These are phyloP conservation scores for Licmophora abbreviata DNA, from an alignment of 108 stramenopile species.

Conservation along the genomic window DNA sequence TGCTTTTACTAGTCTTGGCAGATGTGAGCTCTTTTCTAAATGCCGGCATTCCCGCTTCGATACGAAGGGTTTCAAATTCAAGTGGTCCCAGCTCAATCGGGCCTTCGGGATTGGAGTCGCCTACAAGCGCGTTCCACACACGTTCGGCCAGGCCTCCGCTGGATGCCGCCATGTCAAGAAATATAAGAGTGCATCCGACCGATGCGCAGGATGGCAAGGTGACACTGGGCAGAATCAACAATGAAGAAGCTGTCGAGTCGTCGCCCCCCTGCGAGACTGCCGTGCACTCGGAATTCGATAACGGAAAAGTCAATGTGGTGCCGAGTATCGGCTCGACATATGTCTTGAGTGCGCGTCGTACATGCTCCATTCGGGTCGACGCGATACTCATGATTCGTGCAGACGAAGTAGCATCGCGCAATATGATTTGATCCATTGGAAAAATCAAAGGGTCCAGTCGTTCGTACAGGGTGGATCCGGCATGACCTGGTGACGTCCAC, in stretches of 20 bases:
- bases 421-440: constrained; percentile 62
- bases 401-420: constrained; percentile 20
- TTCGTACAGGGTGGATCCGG: constrained; percentile 35
- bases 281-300: no score
- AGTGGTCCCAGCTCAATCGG: constrained; percentile 60
- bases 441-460: constrained; percentile 67
- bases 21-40: constrained; percentile 24
- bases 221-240: constrained; percentile 28
- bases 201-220: constrained; percentile 34
- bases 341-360: constrained; percentile 17
- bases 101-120: constrained; percentile 47
- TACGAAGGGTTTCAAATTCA: constrained; percentile 74
- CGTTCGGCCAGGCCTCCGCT: neutral
- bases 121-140: constrained; percentile 47
- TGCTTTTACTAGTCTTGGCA: constrained; percentile 4
- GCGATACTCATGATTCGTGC: constrained; percentile 37
- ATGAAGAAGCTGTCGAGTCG: constrained; percentile 17
- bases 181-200: constrained; percentile 54
- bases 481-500: constrained; percentile 73
- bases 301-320: constrained; percentile 1
- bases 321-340: constrained; percentile 2
- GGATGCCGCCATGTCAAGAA: constrained; percentile 16
- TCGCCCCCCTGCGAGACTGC: neutral
- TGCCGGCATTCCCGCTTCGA: constrained; percentile 52
- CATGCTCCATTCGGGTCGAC: constrained; percentile 40